Base-by-base conservation (phyloP, 2,329 filamentous ascomycete genomes). In the Penicillium sp. region DNA sequence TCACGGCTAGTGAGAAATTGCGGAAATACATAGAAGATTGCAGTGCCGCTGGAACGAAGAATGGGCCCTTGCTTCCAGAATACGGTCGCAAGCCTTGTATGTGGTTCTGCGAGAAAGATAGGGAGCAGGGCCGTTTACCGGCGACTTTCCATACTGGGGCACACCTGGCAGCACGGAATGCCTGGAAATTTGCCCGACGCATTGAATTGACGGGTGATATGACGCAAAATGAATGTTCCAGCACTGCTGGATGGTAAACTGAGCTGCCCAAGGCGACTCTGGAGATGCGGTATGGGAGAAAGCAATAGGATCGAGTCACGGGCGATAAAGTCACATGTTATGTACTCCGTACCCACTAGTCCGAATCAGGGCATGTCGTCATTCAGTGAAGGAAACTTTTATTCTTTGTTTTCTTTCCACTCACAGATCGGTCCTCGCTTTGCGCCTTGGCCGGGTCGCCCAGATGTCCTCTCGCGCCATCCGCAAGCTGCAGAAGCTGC, bases 381-480 rank as follows among this genome's bases (percentile, higher is more conserved):
- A 62, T 62, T 56, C 53, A 52, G 50, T 52, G 57, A 54, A 54
- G 44, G 33, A 23, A 35, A 17, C 32, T 44, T 38, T 27, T 11
- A 35, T 32, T 45, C 8, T 10, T n/a, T 28, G 12, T 25, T 20
- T 20, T 9, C 26, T 27, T 11, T n/a, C 2, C 9, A 14, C 3
- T 9, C 5, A 22, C 39, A 18, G 10, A 18, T 17, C 26, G 34
- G 12, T 18, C 27, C 18, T n/a, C 26, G 18, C 16, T 14, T 36
- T 13, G 25, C 25, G n/a, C 11, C 6, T 23, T 23, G 22, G 22
- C 6, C 11, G n/a, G n/a, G 15, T 30, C 30, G 30, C 37, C 51
- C 52, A 39, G 28, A 83, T 84, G 79, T 82, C 79, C 29, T 77
- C 78, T 12, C 73, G 80, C 48, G 79, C 79, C n/a, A 62, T 84